Evolutionary conservation across 192 early-diverging fungal genomes (phyloP).

Genomic region (Chytriomyces hyalinus): DNA sequence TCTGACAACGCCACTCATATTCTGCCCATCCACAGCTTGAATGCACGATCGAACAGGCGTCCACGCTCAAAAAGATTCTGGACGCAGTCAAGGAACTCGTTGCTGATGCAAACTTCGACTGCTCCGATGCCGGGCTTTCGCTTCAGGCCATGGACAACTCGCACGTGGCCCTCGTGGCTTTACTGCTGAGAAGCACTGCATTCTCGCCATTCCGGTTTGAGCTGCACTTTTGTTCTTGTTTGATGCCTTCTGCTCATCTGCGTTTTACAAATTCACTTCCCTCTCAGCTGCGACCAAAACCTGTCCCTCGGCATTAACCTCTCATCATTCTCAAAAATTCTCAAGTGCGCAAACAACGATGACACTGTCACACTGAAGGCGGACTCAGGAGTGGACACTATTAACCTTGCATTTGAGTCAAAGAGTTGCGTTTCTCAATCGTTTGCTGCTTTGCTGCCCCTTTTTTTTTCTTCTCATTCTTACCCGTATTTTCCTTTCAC

Average conservation of each 20-base stretch:
- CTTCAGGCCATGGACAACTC: slow-evolving; percentile 99
- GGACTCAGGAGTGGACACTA: slow-evolving; percentile 81
- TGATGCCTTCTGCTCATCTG: slow-evolving; percentile 44
- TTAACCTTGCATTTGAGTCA: slow-evolving; percentile 70
- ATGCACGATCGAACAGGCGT: slow-evolving; percentile 76
- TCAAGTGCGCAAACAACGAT: slow-evolving; percentile 85
- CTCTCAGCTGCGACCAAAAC: slow-evolving; percentile 77
- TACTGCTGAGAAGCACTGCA: slow-evolving; percentile 79
- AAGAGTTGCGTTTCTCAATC: slow-evolving; percentile 45
- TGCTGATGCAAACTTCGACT: slow-evolving; percentile 97
- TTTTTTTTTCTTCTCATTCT: not conserved
- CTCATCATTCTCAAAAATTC: slow-evolving; percentile 83
- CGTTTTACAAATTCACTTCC: slow-evolving; percentile 32
- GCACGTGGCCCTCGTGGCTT: slow-evolving; percentile 91
- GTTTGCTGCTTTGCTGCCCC: not conserved
- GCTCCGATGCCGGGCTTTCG: slow-evolving; percentile 89
- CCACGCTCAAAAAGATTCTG: slow-evolving; percentile 90
- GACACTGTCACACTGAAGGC: slow-evolving; percentile 92
- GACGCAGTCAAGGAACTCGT: slow-evolving; percentile 98
- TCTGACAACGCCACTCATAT: not conserved
- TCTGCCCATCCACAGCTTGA: slow-evolving; percentile 16
- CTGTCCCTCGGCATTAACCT: slow-evolving; percentile 91
- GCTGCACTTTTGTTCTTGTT: not conserved
- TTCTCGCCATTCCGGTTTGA: slow-evolving; percentile 52
- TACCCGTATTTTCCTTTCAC: not conserved